Conservation (phyloP, 2,329 filamentous ascomycete species). For the Teratosphaeria epicoccoides region DNA sequence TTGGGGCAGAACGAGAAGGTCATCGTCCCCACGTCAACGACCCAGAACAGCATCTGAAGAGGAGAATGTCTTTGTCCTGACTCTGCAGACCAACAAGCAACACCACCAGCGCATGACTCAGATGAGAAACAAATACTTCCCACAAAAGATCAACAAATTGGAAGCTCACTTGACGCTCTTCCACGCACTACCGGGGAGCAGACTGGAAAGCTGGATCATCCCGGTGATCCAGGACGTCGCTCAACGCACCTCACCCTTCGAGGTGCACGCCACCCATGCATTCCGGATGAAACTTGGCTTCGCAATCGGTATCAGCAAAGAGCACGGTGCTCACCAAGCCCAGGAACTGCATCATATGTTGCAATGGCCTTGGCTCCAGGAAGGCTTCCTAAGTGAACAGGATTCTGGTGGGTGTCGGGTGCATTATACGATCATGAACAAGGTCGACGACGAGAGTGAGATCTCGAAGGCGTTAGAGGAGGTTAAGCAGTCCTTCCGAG, state of each 20-base stretch:
- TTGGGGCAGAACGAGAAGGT: neutral
- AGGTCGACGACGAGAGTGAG: slow-evolving; percentile 32
- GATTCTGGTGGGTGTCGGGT: slow-evolving; percentile 30
- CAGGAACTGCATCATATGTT: slow-evolving; percentile 28
- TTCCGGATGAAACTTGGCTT: slow-evolving; percentile 33
- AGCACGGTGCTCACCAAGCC: slow-evolving; percentile 19
- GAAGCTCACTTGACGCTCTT: slow-evolving; percentile 37
- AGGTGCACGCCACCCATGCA: slow-evolving; percentile 28
- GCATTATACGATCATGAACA: slow-evolving; percentile 40
- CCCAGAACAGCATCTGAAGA: slow-evolving; percentile 12
- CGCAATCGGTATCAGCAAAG: slow-evolving; percentile 27
- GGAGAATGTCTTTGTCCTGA: slow-evolving; percentile 33
- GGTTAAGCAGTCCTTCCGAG: slow-evolving; percentile 24
- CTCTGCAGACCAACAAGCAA: slow-evolving; percentile 29
- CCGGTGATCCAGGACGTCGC: slow-evolving; percentile 24
- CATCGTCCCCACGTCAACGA: slow-evolving; percentile 2
- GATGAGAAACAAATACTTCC: slow-evolving; percentile 33
- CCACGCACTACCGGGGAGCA: slow-evolving; percentile 35
- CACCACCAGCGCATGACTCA: slow-evolving; percentile 30
- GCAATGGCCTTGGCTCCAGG: slow-evolving; percentile 26
- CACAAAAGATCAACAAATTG: slow-evolving; percentile 32
- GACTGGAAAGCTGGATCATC: slow-evolving; percentile 27
- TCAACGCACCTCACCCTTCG: slow-evolving; percentile 25
- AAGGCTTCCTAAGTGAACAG: slow-evolving; percentile 33
- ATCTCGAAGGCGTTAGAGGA: slow-evolving; percentile 29